phyloP scores from a whole-genome alignment of 495 filamentous ascomycete genomes.

The Oleoguttula mirabilis region DNA sequence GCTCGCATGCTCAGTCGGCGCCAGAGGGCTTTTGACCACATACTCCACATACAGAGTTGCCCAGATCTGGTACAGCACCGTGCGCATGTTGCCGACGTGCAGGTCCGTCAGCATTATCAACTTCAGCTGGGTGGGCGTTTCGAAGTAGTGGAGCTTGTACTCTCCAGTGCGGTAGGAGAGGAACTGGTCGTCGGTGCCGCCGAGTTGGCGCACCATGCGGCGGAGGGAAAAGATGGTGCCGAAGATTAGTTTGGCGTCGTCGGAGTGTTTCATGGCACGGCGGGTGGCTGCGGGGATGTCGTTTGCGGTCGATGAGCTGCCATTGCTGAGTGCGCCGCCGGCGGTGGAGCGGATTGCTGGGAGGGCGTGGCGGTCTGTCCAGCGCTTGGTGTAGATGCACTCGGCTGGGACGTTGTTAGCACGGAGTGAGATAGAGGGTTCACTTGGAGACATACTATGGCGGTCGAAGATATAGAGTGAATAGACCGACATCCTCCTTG shows the following conservation, averaged over 20 bases:
- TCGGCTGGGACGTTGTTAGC: constrained; percentile 69
- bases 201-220: constrained; percentile 93
- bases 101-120: constrained; percentile 95
- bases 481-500: constrained; percentile 69
- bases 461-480: constrained; percentile 98
- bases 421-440: not conserved
- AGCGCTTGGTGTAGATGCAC: constrained; percentile 88
- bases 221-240: constrained; percentile 90
- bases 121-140: constrained; percentile 87
- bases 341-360: constrained; percentile 30
- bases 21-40: constrained; percentile 89
- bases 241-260: constrained; percentile 95
- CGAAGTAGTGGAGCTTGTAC: constrained; percentile 98
- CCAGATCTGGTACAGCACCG: constrained; percentile 94
- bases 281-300: too few relatives aligned
- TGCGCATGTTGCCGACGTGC: constrained; percentile 76
- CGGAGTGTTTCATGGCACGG: constrained; percentile 52
- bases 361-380: constrained; percentile 35
- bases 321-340: constrained; percentile 26
- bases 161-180: constrained; percentile 50
- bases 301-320: too few relatives aligned
- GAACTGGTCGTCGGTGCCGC: constrained; percentile 72
- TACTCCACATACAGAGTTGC: constrained; percentile 96
- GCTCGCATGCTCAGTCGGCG: constrained; percentile 77
- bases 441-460: constrained; percentile 55